Evolutionary conservation across 352 stramenopile genomes (phyloP).

Genomic region (Globisporangium yorkense): DNA sequence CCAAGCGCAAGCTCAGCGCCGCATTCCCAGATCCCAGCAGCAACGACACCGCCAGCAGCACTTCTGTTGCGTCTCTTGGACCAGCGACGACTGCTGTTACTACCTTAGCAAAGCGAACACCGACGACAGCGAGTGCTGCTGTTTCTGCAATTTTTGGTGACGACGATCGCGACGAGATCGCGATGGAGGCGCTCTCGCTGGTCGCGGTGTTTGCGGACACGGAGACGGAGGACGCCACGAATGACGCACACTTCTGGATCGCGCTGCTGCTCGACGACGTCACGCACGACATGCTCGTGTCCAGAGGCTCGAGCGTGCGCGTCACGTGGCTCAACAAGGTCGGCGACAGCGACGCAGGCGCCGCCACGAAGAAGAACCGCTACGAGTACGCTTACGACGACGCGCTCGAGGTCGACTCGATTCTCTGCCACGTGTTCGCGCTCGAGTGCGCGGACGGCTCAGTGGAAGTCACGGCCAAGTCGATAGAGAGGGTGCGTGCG

Average conservation of each 20-base stretch:
- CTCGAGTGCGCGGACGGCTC: conserved; percentile 28
- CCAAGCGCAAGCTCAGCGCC: conserved; percentile 5
- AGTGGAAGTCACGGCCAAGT: conserved; percentile 61
- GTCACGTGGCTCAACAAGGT: conserved; percentile 59
- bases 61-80: no score
- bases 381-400: conserved; percentile 64
- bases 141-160: no score
- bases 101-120: neutral
- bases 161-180: conserved; percentile 21
- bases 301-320: conserved; percentile 36
- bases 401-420: conserved; percentile 51
- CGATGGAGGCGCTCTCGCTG: conserved; percentile 47
- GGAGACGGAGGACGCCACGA: neutral
- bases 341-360: conserved; percentile 1
- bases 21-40: neutral
- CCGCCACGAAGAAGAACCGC: conserved; percentile 1
- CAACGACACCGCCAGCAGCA: no score
- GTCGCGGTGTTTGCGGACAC: conserved; percentile 37
- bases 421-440: conserved; percentile 69
- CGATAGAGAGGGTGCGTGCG: conserved; percentile 31
- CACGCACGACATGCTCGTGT: conserved; percentile 60
- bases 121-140: neutral
- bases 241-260: conserved; percentile 51
- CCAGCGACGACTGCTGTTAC: neutral
- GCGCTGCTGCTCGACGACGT: conserved; percentile 71